Conservation (phyloP, 352 stramenopile species). For the Pelagophyceae sp. region DNA sequence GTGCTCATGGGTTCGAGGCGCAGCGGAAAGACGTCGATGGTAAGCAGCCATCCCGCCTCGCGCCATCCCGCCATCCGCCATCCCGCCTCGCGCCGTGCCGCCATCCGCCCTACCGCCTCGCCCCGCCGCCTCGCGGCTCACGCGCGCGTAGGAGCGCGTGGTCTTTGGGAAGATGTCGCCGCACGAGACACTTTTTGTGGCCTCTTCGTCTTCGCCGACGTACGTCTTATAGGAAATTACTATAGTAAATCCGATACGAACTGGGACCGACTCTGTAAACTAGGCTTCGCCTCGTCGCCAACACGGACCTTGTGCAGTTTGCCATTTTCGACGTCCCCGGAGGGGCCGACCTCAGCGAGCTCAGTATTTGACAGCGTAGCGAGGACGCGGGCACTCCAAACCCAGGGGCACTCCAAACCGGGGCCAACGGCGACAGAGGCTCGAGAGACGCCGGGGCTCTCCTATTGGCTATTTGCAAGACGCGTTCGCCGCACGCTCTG, state of each 20-base stretch:
- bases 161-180: conserved; percentile 99
- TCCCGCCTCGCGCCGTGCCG: too few species aligned
- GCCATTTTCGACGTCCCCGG: conserved; percentile 98
- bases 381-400: too few species aligned
- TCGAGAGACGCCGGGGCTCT: too few species aligned
- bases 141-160: conserved; percentile 70
- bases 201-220: conserved; percentile 40
- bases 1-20: conserved; percentile 89
- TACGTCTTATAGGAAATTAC: conserved; percentile 46
- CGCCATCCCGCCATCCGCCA: too few species aligned
- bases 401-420: too few species aligned
- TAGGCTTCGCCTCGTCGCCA: conserved; percentile 70
- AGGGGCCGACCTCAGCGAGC: conserved; percentile 73
- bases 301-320: conserved; percentile 95
- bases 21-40: conserved; percentile 69
- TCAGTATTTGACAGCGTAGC: too few species aligned
- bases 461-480: too few species aligned
- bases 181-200: conserved; percentile 93
- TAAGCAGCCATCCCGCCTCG: too few species aligned
- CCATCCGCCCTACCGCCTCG: too few species aligned
- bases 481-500: too few species aligned
- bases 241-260: neutral
- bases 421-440: too few species aligned
- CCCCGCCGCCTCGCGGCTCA: too few species aligned
- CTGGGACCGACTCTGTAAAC: neutral